A percentile compares a stretch with the other conserved stretches of the same genome.
Conservation (phyloP, 805 yeast species). For the Candida bentonensis region DNA sequence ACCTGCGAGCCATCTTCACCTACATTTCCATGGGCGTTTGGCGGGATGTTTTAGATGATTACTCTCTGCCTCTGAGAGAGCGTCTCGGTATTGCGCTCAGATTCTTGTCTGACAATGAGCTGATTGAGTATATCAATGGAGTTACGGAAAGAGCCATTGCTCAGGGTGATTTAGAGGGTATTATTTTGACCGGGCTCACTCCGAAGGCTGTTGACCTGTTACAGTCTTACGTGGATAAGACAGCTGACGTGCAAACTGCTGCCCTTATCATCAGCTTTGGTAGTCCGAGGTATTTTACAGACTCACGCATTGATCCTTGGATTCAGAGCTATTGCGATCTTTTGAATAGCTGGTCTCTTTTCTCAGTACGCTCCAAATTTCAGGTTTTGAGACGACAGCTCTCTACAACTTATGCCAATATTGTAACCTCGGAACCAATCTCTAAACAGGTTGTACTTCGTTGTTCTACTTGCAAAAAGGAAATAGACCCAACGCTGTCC, state of each 20-base stretch:
- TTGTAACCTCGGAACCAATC: slow-evolving; percentile 31
- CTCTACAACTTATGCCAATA: slow-evolving; percentile 38
- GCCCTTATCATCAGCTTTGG: slow-evolving; percentile 69
- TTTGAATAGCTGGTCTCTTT: slow-evolving; percentile 69
- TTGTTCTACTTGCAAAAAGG: slow-evolving; percentile 68
- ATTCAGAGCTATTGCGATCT: slow-evolving; percentile 48
- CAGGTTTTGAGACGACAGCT: slow-evolving; percentile 66
- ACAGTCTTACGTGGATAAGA: slow-evolving; percentile 77
- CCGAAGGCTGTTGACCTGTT: slow-evolving; percentile 67
- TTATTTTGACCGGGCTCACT: slow-evolving; percentile 83
- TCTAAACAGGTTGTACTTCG: slow-evolving; percentile 71
- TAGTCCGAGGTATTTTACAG: slow-evolving; percentile 69
- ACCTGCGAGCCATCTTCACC: slow-evolving; percentile 82
- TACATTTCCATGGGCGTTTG: slow-evolving; percentile 88
- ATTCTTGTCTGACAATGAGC: slow-evolving; percentile 62
- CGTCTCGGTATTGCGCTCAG: slow-evolving; percentile 82
- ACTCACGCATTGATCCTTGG: slow-evolving; percentile 68
- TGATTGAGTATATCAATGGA: slow-evolving; percentile 55
- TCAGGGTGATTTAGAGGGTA: slow-evolving; percentile 82
- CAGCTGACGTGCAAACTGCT: slow-evolving; percentile 86
- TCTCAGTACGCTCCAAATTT: slow-evolving; percentile 65
- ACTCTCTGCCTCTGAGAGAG: slow-evolving; percentile 75
- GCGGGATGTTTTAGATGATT: slow-evolving; percentile 91
- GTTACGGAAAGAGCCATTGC: slow-evolving; percentile 57
- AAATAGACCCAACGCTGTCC: slow-evolving; percentile 8